Conservation (phyloP, 805 yeast genomes). For the Priceomyces medius region DNA sequence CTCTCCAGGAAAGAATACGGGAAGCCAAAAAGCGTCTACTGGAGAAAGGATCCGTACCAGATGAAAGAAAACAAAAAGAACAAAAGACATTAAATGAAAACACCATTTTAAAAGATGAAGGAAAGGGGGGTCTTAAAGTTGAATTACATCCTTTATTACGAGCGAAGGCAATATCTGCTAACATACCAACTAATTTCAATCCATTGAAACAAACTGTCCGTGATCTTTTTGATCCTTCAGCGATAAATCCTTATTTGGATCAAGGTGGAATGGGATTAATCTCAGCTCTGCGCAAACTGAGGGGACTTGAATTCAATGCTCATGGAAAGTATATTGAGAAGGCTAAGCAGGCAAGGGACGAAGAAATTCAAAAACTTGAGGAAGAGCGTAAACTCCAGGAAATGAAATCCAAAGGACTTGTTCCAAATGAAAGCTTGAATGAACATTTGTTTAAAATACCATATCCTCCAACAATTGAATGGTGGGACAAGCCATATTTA, state of each 20-base stretch:
- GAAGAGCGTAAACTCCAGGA: conserved; percentile 21
- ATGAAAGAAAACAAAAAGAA: background rate
- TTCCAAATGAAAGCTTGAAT: conserved; percentile 52
- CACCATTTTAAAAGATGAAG: conserved; percentile 2
- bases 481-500: conserved; percentile 82
- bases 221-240: conserved; percentile 30
- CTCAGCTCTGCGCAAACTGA: too few species aligned
- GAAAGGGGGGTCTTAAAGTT: conserved; percentile 29
- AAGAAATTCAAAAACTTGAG: conserved; percentile 29
- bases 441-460: conserved; percentile 53
- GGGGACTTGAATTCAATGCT: conserved; percentile 52
- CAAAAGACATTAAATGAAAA: background rate
- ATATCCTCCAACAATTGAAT: conserved; percentile 67
- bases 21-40: conserved; percentile 2
- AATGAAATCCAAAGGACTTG: conserved; percentile 38
- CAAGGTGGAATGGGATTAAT: conserved; percentile 19
- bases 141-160: conserved; percentile 40
- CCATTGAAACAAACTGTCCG: conserved; percentile 29
- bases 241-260: conserved; percentile 40
- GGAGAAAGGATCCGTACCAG: background rate
- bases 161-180: conserved; percentile 25
- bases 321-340: conserved; percentile 62
- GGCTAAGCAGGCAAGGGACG: conserved; percentile 52
- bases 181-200: conserved; percentile 24
- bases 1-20: conserved; percentile 4